Evolutionary conservation across 2,329 filamentous ascomycete genomes (phyloP), one percentile per base, ranked within the genome.

Genomic region (Rosellinia necatrix): DNA sequence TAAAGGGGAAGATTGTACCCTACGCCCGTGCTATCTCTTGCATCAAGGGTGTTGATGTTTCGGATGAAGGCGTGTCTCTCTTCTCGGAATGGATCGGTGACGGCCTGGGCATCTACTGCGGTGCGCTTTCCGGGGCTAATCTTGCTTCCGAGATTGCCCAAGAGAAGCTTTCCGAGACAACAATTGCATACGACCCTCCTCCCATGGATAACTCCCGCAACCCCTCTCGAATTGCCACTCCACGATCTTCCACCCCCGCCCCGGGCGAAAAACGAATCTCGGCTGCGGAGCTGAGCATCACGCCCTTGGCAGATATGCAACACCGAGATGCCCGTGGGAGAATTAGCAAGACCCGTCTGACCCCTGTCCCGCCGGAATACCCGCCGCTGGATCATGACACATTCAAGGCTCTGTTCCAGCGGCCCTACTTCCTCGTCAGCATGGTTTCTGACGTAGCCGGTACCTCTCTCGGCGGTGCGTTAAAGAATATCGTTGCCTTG

Each of bases 81-180:
- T 97, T 99, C 78, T 96, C 90, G 51, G 94, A 99, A 76, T 91
- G 89, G 73, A 99, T 99, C 70, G 92, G 92, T 54, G 86, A 91
- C 72, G 88, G 89, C 25, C 81, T 99, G 17, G 91, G 90, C 60
- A 99, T 99, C 72, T 99, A 99, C 80, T 96, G 92, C 68, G 94
- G 94, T 68, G 93, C 94, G 8, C 83, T 99, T 34, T 96, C 91
- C 38, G 94, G 94, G 52, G 94, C 94, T 67, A 99, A 99, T 78
- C 94, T 99, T 68, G 94, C 96, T 46, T 90, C 83, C 64, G 96
- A 99, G 74, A 94, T 99, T 67, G 94, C 94, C 1, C 84, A 86
- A 64, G 94, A 97, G 79, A 96, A 97, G 74, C 97, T 91, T 83
- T 96, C 90, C 59, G 94, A 97, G 77, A 97, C 94, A 2, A 99